Percentiles rank a stretch among this genome's conserved stretches.
These are phyloP conservation scores for Alopecurus myosuroides DNA, from an alignment of 176 grass and related monocot genomes.

Conservation along the genomic window DNA sequence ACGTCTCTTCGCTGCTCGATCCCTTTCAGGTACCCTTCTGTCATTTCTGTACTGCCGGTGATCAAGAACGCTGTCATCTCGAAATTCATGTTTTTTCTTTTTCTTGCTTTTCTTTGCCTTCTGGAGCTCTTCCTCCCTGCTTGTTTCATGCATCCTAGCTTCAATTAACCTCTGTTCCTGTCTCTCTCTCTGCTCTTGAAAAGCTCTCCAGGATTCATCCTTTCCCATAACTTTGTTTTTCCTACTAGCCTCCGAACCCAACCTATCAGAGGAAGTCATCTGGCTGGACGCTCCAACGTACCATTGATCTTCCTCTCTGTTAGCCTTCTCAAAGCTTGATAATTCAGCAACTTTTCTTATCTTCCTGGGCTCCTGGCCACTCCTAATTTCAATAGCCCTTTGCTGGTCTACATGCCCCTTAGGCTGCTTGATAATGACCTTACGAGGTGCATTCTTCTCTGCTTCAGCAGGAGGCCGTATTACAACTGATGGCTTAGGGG, in stretches of 20 bases:
- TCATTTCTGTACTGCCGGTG: constrained; percentile 78
- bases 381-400: constrained; percentile 34
- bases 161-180: constrained; percentile 55
- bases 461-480: constrained; percentile 72
- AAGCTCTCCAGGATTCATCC: constrained; percentile 47
- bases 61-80: constrained; percentile 79
- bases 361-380: constrained; percentile 53
- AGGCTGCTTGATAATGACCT: constrained; percentile 93
- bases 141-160: constrained; percentile 50
- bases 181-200: constrained; percentile 51
- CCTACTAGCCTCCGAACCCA: constrained; percentile 43
- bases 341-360: constrained; percentile 77
- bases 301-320: constrained; percentile 44
- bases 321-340: constrained; percentile 55
- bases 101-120: constrained; percentile 90
- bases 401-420: constrained; percentile 43
- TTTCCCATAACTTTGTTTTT: constrained; percentile 33
- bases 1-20: constrained; percentile 51
- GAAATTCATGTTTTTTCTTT: constrained; percentile 89
- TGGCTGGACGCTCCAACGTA: constrained; percentile 48
- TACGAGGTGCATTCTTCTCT: constrained; percentile 52
- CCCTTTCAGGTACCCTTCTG: constrained; percentile 73
- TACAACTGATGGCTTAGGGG: constrained; percentile 70
- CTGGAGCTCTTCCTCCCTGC: constrained; percentile 59
- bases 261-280: constrained; percentile 41